Base-by-base conservation (phyloP, 345 rosid species). In the Ceriops decandra region DNA sequence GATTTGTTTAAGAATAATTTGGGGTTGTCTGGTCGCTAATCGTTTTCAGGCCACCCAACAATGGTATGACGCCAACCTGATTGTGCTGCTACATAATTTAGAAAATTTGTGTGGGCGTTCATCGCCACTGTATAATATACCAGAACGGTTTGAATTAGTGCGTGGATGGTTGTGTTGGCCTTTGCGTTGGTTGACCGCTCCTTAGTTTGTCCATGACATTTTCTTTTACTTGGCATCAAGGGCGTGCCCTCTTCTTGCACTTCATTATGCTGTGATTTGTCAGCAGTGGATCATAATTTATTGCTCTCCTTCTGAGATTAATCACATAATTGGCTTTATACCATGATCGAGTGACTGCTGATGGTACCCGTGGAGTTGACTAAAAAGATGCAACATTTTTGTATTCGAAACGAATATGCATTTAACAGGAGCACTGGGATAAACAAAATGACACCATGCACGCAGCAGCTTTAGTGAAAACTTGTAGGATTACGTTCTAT, bases 341-440 rank as follows among this genome's bases (percentile, higher is more conserved):
- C 11, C 13, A 21, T 1, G 47, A 32, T 3, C 20, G 15, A 7
- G 5, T 69, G 52, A 17, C 26, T 62, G 10, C 52, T 35, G 15
- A 27, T 63, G 57, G 63, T 63, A 36, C 33, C 51, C 16, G 21
- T 63, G 66, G n/a, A 21, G 22, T 64, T 71, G 68, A 57, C 74
- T 22, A 9, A 2, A 57, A n/a, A 47, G 26, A 63, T n/a, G 22
- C 17, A 28, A 27, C 5, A 33, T 26, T 49, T 57, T 19, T 7
- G n/a, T 59, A 24, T 27, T 28, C 5, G n/a, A 24, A 28, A 17
- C 7, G 30, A 49, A 2, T 10, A 36, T 35, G 6, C 38, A 17
- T 51, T 52, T 61, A 42, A 60, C 13, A 52, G 3, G 19, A 31
- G 15, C 28, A 26, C 19, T 33, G 5, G n/a, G 35, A 35, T 52